phyloP scores from a whole-genome alignment of 345 rosid genomes.

The Acer yangbiense region DNA sequence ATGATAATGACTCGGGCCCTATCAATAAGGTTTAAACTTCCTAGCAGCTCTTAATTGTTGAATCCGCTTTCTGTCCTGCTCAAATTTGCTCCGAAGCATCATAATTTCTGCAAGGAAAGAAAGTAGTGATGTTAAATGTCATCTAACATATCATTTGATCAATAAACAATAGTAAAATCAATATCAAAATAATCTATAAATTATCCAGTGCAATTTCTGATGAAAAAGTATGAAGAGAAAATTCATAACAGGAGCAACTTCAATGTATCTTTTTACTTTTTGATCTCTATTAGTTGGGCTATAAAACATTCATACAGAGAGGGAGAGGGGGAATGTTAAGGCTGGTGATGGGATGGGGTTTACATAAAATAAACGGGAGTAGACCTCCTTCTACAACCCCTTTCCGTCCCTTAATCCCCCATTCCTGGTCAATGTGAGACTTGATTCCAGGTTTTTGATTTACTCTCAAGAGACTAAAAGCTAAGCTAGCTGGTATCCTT shows the following conservation, averaged over 20 bases:
- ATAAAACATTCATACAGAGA: neutral
- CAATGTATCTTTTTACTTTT: neutral
- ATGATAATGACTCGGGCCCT: neutral
- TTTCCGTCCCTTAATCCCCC: neutral
- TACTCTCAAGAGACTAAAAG: neutral
- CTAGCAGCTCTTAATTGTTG: conserved; percentile 89
- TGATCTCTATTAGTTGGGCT: neutral
- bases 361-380: no score
- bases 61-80: conserved; percentile 80
- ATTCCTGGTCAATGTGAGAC: neutral
- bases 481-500: neutral
- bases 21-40: conserved; percentile 84
- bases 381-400: neutral
- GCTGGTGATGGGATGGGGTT: neutral
- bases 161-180: neutral
- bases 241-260: neutral
- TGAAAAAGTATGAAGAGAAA: neutral
- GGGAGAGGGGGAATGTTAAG: neutral
- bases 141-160: neutral
- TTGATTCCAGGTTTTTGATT: conserved; percentile 1
- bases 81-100: conserved; percentile 23
- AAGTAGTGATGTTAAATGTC: neutral
- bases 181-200: neutral
- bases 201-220: neutral
- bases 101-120: conserved; percentile 60